Conservation (phyloP, 1,284 basidiomycete genomes). For the Cutaneotrichosporon dermatis region DNA sequence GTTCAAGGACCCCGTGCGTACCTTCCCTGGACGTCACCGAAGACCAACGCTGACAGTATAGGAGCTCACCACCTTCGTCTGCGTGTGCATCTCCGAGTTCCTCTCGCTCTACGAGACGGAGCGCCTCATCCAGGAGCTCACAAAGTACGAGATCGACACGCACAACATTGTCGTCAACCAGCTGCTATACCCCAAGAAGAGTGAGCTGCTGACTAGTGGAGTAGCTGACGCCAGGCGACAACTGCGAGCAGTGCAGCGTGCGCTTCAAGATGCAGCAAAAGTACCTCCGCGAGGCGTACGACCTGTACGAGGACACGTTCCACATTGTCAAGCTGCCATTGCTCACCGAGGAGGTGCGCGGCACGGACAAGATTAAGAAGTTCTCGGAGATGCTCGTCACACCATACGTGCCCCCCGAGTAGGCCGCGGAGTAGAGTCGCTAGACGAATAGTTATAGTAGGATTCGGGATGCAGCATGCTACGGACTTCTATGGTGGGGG, state of each 20-base stretch:
- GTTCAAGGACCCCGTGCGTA: slow-evolving; percentile 89
- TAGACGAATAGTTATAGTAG: too few relatives aligned
- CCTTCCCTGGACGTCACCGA: slow-evolving; percentile 16
- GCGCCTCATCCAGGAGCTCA: slow-evolving; percentile 92
- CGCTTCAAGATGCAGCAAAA: slow-evolving; percentile 98
- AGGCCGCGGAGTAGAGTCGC: background rate
- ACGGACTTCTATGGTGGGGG: too few relatives aligned
- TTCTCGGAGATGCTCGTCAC: slow-evolving; percentile 59
- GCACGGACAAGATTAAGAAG: slow-evolving; percentile 83
- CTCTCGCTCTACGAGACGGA: slow-evolving; percentile 97
- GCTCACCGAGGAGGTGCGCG: slow-evolving; percentile 93
- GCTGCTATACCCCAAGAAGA: slow-evolving; percentile 84
- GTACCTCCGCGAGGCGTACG: slow-evolving; percentile 87
- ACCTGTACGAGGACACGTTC: slow-evolving; percentile 95
- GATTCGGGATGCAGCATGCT: too few relatives aligned
- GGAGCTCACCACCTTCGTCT: slow-evolving; percentile 98
- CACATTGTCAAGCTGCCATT: slow-evolving; percentile 89
- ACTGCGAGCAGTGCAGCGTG: slow-evolving; percentile 92
- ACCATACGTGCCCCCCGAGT: slow-evolving; percentile 27
- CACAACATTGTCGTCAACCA: slow-evolving; percentile 99
- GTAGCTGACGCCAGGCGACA: slow-evolving; percentile 58
- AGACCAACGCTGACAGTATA: slow-evolving; percentile 38
- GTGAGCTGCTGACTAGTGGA: slow-evolving; percentile 51
- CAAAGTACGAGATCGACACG: slow-evolving; percentile 95
- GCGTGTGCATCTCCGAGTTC: slow-evolving; percentile 98